Conservation (phyloP, 2,329 filamentous ascomycete genomes). For the Neonectria faginata region DNA sequence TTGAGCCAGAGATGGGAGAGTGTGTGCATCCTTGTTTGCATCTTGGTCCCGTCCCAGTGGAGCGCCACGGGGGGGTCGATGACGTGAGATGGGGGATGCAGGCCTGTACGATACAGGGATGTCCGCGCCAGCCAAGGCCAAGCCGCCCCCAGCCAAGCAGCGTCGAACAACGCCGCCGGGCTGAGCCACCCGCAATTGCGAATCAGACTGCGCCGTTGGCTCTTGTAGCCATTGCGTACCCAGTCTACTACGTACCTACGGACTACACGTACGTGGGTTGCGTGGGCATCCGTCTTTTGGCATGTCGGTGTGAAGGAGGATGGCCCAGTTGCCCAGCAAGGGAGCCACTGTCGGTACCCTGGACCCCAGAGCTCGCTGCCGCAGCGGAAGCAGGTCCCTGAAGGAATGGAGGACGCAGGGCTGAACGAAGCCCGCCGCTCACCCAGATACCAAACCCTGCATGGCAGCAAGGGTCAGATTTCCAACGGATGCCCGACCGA, state of each 20-base stretch:
- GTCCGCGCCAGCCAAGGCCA: not conserved
- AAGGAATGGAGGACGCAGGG: not conserved
- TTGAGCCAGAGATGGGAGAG: not conserved
- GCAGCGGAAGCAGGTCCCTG: too few relatives aligned
- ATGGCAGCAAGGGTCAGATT: too few relatives aligned
- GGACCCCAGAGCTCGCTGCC: too few relatives aligned
- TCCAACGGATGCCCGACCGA: too few relatives aligned
- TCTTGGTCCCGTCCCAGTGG: not conserved
- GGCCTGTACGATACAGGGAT: not conserved
- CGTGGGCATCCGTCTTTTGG: not conserved
- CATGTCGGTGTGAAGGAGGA: too few relatives aligned
- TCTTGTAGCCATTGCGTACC: too few relatives aligned
- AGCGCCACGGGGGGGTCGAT: conserved; percentile 39
- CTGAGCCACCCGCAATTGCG: conserved; percentile 20
- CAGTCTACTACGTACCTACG: too few relatives aligned
- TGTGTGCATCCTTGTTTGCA: not conserved
- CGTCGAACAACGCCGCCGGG: conserved; percentile 1
- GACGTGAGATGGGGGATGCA: conserved; percentile 40
- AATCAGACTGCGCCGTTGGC: not conserved
- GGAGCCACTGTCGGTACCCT: not conserved
- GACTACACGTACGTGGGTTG: not conserved
- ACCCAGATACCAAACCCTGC: not conserved
- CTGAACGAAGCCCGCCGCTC: too few relatives aligned
- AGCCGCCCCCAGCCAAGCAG: not conserved
- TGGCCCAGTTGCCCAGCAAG: too few relatives aligned